phyloP scores from a whole-genome alignment of 2,329 filamentous ascomycete species.

The Gnomoniopsis sp. region DNA sequence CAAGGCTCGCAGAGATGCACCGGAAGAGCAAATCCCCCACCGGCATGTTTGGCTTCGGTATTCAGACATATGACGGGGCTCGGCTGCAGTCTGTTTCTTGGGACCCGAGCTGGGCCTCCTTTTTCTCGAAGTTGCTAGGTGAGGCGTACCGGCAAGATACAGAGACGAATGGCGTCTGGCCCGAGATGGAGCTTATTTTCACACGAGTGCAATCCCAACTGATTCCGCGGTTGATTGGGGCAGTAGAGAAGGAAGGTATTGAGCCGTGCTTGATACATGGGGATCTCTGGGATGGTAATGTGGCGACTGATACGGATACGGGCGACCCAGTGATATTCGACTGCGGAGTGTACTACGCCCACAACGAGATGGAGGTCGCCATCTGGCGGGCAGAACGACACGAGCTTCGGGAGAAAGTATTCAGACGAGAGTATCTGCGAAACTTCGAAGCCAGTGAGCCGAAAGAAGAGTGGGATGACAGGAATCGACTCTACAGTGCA shows the following conservation, averaged over 20 bases:
- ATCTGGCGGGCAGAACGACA: slow-evolving; percentile 25
- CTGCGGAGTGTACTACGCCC: slow-evolving; percentile 34
- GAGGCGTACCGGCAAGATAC: slow-evolving; percentile 27
- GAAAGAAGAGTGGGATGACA: slow-evolving; percentile 6
- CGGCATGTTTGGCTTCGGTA: slow-evolving; percentile 35
- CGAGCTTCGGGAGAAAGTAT: neutral
- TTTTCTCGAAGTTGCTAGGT: slow-evolving; percentile 32
- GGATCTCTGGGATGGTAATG: slow-evolving; percentile 39
- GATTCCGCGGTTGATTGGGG: slow-evolving; percentile 29
- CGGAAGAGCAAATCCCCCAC: slow-evolving; percentile 19
- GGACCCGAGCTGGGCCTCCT: slow-evolving; percentile 37
- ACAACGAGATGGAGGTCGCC: slow-evolving; percentile 35
- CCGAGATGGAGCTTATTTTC: slow-evolving; percentile 25
- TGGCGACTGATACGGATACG: slow-evolving; percentile 28
- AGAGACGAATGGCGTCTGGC: slow-evolving; percentile 29
- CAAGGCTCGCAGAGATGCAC: slow-evolving; percentile 18
- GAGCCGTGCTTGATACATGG: slow-evolving; percentile 34
- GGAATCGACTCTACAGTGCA: slow-evolving; percentile 6
- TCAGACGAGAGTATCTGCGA: slow-evolving; percentile 1
- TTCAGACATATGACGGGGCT: slow-evolving; percentile 30
- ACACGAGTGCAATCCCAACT: slow-evolving; percentile 23
- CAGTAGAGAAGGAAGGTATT: slow-evolving; percentile 23
- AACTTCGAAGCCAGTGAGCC: slow-evolving; percentile 7
- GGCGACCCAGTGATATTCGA: slow-evolving; percentile 33
- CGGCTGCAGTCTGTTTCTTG: slow-evolving; percentile 27